Percentiles rank a stretch among this genome's conserved stretches.
These are phyloP conservation scores for Dioscorea dumetorum DNA, from an alignment of 106 monocot species.

Conservation along the genomic window DNA sequence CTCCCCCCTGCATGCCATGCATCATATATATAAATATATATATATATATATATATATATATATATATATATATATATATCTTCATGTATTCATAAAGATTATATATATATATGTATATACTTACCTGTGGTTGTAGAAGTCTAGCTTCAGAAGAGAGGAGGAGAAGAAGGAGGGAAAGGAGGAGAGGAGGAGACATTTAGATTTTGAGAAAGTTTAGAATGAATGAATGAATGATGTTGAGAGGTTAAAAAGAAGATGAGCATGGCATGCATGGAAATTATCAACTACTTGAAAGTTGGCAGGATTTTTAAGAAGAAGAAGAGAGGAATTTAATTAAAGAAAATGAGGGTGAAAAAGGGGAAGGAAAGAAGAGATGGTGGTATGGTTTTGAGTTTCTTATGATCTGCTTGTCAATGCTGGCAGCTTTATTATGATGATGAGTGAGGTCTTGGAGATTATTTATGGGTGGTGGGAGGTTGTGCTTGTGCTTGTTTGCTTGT, in stretches of 20 bases:
- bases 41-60: no score
- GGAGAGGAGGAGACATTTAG: not conserved
- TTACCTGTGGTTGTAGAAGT: not conserved
- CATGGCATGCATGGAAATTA: not conserved
- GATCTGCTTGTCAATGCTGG: not conserved
- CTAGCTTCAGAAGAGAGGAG: not conserved
- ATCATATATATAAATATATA: not conserved
- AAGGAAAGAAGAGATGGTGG: not conserved
- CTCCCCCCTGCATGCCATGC: not conserved
- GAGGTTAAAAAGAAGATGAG: not conserved
- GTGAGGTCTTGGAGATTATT: no score
- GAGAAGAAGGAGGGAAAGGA: not conserved
- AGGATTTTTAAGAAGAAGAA: not conserved
- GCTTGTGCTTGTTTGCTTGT: not conserved
- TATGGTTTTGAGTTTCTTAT: slow-evolving; percentile 2
- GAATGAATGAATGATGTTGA: not conserved
- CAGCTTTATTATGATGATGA: not conserved
- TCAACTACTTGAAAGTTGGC: not conserved
- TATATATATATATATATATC: no score
- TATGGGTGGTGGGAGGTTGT: not conserved
- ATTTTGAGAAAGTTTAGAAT: not conserved
- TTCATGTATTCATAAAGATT: not conserved
- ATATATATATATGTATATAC: not conserved
- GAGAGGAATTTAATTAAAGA: not conserved
- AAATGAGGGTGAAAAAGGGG: not conserved